These are phyloP conservation scores for Tritrichomonas musculus DNA, from an alignment of 208 protist species.

Conservation along the genomic window DNA sequence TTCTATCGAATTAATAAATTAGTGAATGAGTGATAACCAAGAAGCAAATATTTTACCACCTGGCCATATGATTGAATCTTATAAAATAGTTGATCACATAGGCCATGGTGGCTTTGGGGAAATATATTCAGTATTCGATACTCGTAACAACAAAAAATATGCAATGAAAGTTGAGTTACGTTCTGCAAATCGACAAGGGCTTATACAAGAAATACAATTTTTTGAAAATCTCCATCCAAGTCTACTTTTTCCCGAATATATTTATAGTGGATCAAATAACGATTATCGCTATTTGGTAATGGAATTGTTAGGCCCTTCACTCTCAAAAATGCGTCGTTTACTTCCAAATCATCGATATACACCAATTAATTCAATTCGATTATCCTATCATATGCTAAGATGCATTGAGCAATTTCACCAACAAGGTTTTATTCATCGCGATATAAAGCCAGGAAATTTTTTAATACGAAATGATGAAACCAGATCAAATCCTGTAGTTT, in stretches of 20 bases:
- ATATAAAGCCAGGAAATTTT: constrained; percentile 25
- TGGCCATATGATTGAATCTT: neutral
- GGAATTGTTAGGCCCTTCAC: neutral
- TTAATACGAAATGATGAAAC: neutral
- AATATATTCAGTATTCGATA: neutral
- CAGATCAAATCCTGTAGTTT: neutral
- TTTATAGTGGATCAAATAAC: neutral
- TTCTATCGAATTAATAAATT: too few species aligned
- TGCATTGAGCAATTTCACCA: constrained; percentile 24
- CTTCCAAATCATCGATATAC: neutral
- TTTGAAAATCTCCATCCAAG: neutral
- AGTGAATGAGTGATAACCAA: too few species aligned
- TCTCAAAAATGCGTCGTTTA: neutral
- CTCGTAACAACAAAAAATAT: neutral
- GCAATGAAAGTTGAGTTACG: constrained; percentile 26
- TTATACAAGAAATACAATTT: neutral
- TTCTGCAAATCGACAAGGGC: neutral
- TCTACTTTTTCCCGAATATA: neutral
- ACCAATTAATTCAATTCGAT: neutral
- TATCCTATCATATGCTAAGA: neutral
- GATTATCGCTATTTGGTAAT: neutral
- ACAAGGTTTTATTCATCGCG: neutral
- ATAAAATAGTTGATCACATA: neutral
- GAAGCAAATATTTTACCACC: too few species aligned
- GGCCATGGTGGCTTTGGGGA: neutral